Percentiles rank a stretch among this genome's conserved stretches.
These are phyloP conservation scores for Hypoxylon intermedium DNA, from an alignment of 495 filamentous ascomycete species.

Conservation along the genomic window DNA sequence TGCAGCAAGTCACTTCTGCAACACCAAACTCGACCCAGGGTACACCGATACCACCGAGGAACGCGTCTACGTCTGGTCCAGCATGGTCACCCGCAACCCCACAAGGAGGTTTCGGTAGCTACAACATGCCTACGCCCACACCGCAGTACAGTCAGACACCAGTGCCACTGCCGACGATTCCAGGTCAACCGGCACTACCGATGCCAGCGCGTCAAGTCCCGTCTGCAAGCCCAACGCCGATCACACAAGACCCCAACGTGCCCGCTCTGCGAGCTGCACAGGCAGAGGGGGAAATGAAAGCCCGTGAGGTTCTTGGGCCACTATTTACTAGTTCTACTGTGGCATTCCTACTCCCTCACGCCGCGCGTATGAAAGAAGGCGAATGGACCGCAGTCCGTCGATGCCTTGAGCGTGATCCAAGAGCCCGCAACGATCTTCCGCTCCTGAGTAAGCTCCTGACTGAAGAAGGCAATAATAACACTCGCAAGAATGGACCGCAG, in stretches of 20 bases:
- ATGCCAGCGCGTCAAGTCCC: slow-evolving; percentile 23
- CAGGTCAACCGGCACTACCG: slow-evolving; percentile 31
- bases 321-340: slow-evolving; percentile 68
- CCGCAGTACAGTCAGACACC: slow-evolving; percentile 44
- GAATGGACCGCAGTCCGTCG: slow-evolving; percentile 71
- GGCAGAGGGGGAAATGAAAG: slow-evolving; percentile 55
- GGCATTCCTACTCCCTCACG: slow-evolving; percentile 70
- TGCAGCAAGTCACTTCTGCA: slow-evolving; percentile 18
- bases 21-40: slow-evolving; percentile 35
- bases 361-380: slow-evolving; percentile 63
- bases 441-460: slow-evolving; percentile 57
- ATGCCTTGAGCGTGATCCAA: slow-evolving; percentile 62
- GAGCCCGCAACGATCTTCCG: slow-evolving; percentile 54
- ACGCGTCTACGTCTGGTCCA: slow-evolving; percentile 55
- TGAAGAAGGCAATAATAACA: slow-evolving; percentile 42
- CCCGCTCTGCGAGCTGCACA: slow-evolving; percentile 42
- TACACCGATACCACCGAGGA: slow-evolving; percentile 42
- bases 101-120: slow-evolving; percentile 48
- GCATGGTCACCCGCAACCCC: slow-evolving; percentile 58
- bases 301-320: slow-evolving; percentile 64
- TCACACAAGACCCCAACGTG: slow-evolving; percentile 40
- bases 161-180: slow-evolving; percentile 43
- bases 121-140: slow-evolving; percentile 38
- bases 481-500: slow-evolving; percentile 34
- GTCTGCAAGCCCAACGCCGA: slow-evolving; percentile 36